These are phyloP conservation scores for Croton laevigatus DNA, from an alignment of 441 rosid species.

Conservation along the genomic window DNA sequence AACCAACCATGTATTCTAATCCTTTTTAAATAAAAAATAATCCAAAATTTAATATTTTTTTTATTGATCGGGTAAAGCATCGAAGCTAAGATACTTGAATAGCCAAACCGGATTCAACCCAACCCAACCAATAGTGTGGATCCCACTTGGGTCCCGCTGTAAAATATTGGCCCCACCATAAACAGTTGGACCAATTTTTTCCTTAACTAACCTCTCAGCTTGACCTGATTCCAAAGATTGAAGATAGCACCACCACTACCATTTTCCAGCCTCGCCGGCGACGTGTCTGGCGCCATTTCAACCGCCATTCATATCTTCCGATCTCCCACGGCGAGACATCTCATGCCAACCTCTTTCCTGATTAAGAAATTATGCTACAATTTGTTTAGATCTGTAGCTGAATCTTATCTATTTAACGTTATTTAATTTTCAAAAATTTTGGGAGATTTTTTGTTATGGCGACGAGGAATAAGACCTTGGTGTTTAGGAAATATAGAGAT, in stretches of 20 bases:
- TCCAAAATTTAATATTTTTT: too few species aligned
- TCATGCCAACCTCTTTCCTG: background rate
- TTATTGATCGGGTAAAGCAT: background rate
- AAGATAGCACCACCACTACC: background rate
- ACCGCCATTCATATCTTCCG: constrained; percentile 7
- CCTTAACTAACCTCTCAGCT: background rate
- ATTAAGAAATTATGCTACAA: background rate
- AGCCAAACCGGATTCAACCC: background rate
- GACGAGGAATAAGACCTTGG: constrained; percentile 66
- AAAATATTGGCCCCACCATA: background rate
- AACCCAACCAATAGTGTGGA: background rate
- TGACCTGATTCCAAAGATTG: background rate
- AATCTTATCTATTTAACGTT: constrained; percentile 4
- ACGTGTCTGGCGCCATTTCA: background rate
- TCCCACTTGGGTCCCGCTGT: background rate
- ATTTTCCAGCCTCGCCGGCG: background rate
- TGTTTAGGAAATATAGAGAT: constrained; percentile 75
- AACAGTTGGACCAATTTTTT: constrained; percentile 15
- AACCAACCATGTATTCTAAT: too few species aligned
- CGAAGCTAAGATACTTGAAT: background rate
- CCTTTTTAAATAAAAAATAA: too few species aligned
- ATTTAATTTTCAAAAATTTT: background rate
- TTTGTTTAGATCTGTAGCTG: constrained; percentile 18
- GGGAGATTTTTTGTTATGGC: constrained; percentile 47
- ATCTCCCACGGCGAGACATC: constrained; percentile 24